Evolutionary conservation across 257 asterid species (phyloP).

Genomic region (Handroanthus guayacan): DNA sequence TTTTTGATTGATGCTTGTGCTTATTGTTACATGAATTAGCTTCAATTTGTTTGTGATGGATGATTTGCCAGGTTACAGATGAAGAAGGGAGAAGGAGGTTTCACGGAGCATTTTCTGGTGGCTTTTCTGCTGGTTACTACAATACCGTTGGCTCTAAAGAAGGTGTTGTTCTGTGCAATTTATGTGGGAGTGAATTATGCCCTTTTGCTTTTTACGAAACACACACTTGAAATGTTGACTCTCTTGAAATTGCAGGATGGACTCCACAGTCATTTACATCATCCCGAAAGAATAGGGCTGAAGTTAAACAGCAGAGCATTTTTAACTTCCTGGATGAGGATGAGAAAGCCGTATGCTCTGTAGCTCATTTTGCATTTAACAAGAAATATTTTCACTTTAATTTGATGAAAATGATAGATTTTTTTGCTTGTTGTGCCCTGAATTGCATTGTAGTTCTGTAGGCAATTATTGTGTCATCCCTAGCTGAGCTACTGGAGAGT

Average conservation of each 20-base stretch:
- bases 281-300: constrained; percentile 87
- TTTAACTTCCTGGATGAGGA: constrained; percentile 84
- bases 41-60: constrained; percentile 19
- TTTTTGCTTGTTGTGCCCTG: constrained; percentile 2
- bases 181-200: constrained; percentile 17
- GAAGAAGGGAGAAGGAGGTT: constrained; percentile 98
- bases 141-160: constrained; percentile 92
- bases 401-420: constrained; percentile 9
- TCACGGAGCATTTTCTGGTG: constrained; percentile 99
- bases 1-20: constrained; percentile 17
- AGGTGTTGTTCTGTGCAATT: constrained; percentile 51
- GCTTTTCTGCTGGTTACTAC: constrained; percentile 90
- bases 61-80: constrained; percentile 70
- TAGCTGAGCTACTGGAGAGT: constrained; percentile 3
- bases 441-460: constrained; percentile 3
- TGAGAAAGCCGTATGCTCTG: constrained; percentile 78
- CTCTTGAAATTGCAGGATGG: constrained; percentile 71
- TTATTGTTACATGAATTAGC: background rate
- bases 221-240: background rate
- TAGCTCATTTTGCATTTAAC: constrained; percentile 28
- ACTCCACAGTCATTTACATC: constrained; percentile 87
- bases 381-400: background rate
- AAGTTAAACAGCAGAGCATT: constrained; percentile 70
- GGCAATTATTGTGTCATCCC: background rate
- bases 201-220: background rate